Evolutionary conservation across 2,329 filamentous ascomycete genomes (phyloP).

Genomic region (Colletotrichum echinochloae): DNA sequence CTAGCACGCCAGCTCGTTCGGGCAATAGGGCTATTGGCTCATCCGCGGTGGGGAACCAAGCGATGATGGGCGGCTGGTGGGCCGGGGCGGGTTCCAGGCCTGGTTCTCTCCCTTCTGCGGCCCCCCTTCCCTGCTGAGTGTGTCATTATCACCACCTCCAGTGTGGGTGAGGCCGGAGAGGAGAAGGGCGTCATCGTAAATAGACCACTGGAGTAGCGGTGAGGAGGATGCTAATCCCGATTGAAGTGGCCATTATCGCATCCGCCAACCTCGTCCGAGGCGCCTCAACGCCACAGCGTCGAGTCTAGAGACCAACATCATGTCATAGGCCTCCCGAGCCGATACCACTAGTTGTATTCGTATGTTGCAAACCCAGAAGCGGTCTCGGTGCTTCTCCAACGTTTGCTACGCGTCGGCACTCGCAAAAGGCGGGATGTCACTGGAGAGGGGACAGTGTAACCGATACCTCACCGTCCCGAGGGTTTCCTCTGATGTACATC

Average conservation of each 20-base stretch:
- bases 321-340: slow-evolving; percentile 1
- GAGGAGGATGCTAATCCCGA: slow-evolving; percentile 41
- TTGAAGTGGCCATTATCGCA: slow-evolving; percentile 36
- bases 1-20: slow-evolving; percentile 31
- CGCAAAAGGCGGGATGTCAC: not conserved
- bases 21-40: slow-evolving; percentile 37
- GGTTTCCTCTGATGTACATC: not conserved
- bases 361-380: slow-evolving; percentile 4
- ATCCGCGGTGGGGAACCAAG: slow-evolving; percentile 29
- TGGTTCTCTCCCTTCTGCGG: not conserved
- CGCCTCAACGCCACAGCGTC: slow-evolving; percentile 40
- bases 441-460: not conserved
- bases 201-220: slow-evolving; percentile 43
- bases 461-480: not conserved
- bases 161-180: not conserved
- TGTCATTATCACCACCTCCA: slow-evolving; percentile 6
- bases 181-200: slow-evolving; percentile 43
- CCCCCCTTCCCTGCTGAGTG: not conserved
- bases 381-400: slow-evolving; percentile 27
- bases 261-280: slow-evolving; percentile 34
- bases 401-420: not conserved
- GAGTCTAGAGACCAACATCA: slow-evolving; percentile 25
- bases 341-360: not conserved
- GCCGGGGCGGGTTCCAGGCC: slow-evolving; percentile 26
- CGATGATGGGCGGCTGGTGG: slow-evolving; percentile 30